These are phyloP conservation scores for Apocynum venetum DNA, from an alignment of 257 asterid species.

Conservation along the genomic window DNA sequence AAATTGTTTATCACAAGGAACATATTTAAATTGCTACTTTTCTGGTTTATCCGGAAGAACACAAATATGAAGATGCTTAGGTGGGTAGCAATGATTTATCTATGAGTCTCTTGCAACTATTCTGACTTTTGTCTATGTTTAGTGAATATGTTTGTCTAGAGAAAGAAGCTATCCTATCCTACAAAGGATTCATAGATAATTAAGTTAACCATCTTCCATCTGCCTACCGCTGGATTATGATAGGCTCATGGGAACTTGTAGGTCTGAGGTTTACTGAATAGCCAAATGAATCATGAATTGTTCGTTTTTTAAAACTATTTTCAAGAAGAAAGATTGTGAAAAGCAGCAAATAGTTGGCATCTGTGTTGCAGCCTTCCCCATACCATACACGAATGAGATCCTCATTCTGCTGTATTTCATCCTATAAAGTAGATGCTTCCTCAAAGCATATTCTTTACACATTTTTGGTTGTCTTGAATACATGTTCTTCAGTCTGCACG, in stretches of 20 bases:
- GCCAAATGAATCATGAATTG: not conserved
- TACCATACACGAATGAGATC: not conserved
- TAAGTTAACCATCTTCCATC: not conserved
- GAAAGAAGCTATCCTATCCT: not conserved
- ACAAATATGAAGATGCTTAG: not conserved
- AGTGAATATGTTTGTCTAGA: not conserved
- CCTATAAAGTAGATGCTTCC: not conserved
- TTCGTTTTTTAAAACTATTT: not conserved
- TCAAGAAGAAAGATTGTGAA: not conserved
- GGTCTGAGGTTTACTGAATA: not conserved
- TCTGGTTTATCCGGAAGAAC: not conserved
- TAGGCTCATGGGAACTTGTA: conserved; percentile 3
- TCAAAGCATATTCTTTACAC: not conserved
- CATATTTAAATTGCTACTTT: not conserved
- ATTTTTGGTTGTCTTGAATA: not conserved
- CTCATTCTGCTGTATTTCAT: not conserved
- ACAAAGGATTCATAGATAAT: not conserved
- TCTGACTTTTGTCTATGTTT: not conserved
- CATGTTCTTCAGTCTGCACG: not conserved
- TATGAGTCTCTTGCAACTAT: not conserved
- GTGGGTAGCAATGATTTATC: not conserved
- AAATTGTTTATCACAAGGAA: not conserved
- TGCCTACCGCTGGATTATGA: not conserved
- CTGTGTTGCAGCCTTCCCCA: not conserved
- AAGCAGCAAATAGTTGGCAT: not conserved